Percentiles rank a stretch among this genome's conserved stretches.
Evolutionary conservation across 2,329 filamentous ascomycete species (phyloP).

Genomic region (Phoma sp.): DNA sequence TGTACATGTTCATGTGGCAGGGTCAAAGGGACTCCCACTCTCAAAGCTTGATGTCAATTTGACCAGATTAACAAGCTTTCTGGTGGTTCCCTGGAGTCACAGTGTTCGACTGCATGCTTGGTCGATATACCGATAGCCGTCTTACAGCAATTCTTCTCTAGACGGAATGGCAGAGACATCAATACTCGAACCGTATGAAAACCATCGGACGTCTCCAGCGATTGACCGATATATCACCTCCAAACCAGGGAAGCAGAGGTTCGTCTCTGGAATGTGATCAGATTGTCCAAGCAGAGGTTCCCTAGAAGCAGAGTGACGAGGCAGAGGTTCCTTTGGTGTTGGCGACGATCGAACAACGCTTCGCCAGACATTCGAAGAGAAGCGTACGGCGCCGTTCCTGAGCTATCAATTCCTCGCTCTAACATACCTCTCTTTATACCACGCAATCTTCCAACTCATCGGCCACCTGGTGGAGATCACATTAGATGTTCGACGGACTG

Average conservation of each 20-base stretch:
- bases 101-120: background rate
- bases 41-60: too few species aligned
- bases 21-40: too few species aligned
- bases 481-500: background rate
- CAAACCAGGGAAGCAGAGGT: background rate
- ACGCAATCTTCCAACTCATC: background rate
- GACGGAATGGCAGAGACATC: too few species aligned
- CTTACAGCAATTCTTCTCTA: background rate
- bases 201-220: too few species aligned
- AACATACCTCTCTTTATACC: background rate
- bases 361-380: background rate
- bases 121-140: background rate
- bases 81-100: too few species aligned
- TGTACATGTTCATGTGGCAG: background rate
- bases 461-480: background rate
- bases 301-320: background rate
- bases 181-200: too few species aligned
- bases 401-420: background rate
- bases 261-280: background rate
- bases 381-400: background rate
- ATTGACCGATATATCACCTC: background rate
- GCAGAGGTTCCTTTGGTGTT: background rate
- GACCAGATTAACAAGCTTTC: background rate
- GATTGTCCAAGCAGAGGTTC: background rate
- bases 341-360: background rate